phyloP scores from a whole-genome alignment of 2,329 filamentous ascomycete genomes.

The Diplodia corticola region DNA sequence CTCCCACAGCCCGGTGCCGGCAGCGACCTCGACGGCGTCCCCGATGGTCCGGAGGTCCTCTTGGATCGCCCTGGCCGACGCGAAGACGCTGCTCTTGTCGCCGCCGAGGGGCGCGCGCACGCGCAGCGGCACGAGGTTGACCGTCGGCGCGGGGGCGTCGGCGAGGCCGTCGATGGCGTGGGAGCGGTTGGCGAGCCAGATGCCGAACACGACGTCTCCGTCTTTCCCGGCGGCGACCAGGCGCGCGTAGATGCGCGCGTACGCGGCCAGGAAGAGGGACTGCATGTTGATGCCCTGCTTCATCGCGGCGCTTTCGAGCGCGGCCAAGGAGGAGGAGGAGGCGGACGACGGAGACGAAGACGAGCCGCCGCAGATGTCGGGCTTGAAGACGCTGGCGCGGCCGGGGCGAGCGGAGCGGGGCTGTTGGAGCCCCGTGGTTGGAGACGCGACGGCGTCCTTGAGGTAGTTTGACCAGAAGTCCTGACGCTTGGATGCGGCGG shows the following conservation, averaged over 20 bases:
- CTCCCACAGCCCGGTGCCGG: conserved; percentile 66
- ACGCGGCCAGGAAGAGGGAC: conserved; percentile 72
- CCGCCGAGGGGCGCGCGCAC: conserved; percentile 46
- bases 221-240: conserved; percentile 31
- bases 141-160: conserved; percentile 64
- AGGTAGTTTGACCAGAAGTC: conserved; percentile 56
- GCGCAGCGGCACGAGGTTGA: conserved; percentile 75
- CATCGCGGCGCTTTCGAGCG: conserved; percentile 48
- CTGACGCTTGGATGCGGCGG: conserved; percentile 33
- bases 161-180: conserved; percentile 53
- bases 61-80: conserved; percentile 64
- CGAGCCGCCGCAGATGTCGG: conserved; percentile 50
- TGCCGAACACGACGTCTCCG: conserved; percentile 64
- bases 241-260: conserved; percentile 55
- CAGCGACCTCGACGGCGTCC: conserved; percentile 51
- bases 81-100: conserved; percentile 15
- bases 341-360: no score
- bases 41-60: conserved; percentile 65
- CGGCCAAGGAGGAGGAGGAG: background rate
- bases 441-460: background rate
- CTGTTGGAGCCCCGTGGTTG: background rate
- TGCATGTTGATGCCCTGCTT: conserved; percentile 66
- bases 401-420: conserved; percentile 26
- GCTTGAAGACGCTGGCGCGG: conserved; percentile 51
- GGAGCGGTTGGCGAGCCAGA: conserved; percentile 80